Base-by-base conservation (phyloP, 371 early-diverging fungal species). In the Lichtheimia ramosa region DNA sequence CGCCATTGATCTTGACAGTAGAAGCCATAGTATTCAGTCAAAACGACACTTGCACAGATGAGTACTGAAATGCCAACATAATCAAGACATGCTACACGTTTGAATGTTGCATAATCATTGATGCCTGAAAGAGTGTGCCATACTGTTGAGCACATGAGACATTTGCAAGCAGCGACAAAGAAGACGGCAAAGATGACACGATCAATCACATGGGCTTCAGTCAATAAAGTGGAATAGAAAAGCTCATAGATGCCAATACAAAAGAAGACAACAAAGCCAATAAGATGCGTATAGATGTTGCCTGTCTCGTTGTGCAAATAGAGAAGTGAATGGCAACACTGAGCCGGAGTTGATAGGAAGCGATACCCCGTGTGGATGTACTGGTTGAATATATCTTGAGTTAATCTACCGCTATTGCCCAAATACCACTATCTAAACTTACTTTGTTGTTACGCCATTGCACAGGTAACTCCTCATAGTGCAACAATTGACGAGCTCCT, bases 301-400 rank as follows among this genome's bases (percentile, higher is more conserved):
- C 89, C 89, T 3, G 91, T 89, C 70, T 94, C 94, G 72, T 93
- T 94, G 68, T 93, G 93, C 24, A 90, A 21, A 69, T 90, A 92
- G 41, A 83, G 65, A 42, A 87, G 70, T 6, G 92, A 91, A 58
- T 75, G 70, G 51, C 89, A 64, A 65, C 94, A 94, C 79, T 52
- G 62, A 20, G 70, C 79, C 70, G 70, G 90, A 73, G 77, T 83
- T 58, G 67, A 79, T 66, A 77, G 85, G 79, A 64, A 86, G 67
- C 94, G 83, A 74, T 94, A 94, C 16, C 90, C 91, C 6, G 69
- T 74, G 60, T 68, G 75, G 58, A 89, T 89, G 63, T 73, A 74
- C 77, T 83, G 65, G 56, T 34, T 21, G 48, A 21, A 55, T 55
- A 59, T 46, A 43, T 34, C 34, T 34, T 34, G 34, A 34, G n/a